Base-by-base conservation (phyloP, 352 stramenopile species). In the Globisporangium barbulae region DNA sequence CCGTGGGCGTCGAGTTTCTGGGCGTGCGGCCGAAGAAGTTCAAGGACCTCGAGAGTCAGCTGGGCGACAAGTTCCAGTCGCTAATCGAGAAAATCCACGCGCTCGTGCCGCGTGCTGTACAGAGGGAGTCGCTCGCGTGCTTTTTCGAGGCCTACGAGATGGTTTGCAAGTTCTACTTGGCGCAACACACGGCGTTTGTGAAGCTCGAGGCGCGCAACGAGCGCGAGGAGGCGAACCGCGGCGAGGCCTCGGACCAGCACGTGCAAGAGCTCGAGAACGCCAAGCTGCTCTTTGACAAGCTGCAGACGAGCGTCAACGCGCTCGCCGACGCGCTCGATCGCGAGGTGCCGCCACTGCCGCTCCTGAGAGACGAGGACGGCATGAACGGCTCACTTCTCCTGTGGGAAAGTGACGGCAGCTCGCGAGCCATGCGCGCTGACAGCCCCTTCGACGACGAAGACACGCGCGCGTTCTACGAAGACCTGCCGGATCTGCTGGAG, bases 371-470 rank as follows among this genome's bases (percentile, higher is more conserved):
- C 53, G 76, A 93, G 50, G 78, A 89, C 63, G 81, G 76, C 0
- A 73, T 74, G 1, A 64, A 70, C 19, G 73, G 70, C 22, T 70
- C 66, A 10, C 76, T 94, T 57, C 71, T 78, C 15, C 52, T 96
- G 10, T 96, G 80, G 78, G 85, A 94, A 69, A 79, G 77, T 3
- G 83, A 92, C 49, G 83, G 93, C 81, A 79, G 74, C 60, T 64
- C 72, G 0, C 67, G 77, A 73, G 47, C 74, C 75, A 54, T 97
- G 78, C 70, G 81, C 62, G 71, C 78, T 79, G 70, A 97, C 73
- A 80, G 80, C n/a, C 91, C 96, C 2, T 99, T 98, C 64, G 96
- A 98, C 65, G 96, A 98, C 64, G 94, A 98, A 71, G 95, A 98
- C 57, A 98, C 91, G 39, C 87, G 94, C 3, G 87, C 83, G 5